Evolutionary conservation across 1,284 basidiomycete species (phyloP).

Genomic region (Sanghuangporus sanghuang): DNA sequence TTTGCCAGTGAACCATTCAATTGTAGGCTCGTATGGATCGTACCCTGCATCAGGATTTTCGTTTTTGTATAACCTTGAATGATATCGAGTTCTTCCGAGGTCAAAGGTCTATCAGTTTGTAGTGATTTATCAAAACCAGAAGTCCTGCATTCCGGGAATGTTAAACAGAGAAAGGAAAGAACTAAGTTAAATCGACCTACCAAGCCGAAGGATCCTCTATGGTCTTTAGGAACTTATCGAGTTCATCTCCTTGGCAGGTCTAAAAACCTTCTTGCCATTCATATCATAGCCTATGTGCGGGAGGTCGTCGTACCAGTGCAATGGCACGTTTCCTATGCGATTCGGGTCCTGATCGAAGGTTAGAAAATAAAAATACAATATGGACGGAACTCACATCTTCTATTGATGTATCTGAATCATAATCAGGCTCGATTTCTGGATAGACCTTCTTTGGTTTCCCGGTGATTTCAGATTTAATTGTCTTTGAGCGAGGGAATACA

Average conservation of each 20-base stretch:
- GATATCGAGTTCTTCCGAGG: constrained; percentile 91
- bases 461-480: constrained; percentile 75
- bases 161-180: constrained; percentile 1
- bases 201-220: constrained; percentile 91
- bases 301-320: constrained; percentile 99
- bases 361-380: constrained; percentile 4
- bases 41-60: constrained; percentile 91
- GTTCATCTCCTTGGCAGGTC: constrained; percentile 93
- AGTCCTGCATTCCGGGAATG: constrained; percentile 51
- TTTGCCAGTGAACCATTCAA: constrained; percentile 97
- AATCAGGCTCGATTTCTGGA: constrained; percentile 92
- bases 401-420: constrained; percentile 95
- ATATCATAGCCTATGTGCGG: constrained; percentile 99
- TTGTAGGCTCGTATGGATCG: constrained; percentile 89
- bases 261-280: constrained; percentile 90
- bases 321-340: constrained; percentile 91
- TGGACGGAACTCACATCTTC: constrained; percentile 72
- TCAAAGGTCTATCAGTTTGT: constrained; percentile 84
- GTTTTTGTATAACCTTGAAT: constrained; percentile 86
- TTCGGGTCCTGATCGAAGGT: constrained; percentile 68
- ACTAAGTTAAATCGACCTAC: constrained; percentile 38
- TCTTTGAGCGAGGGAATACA: constrained; percentile 63
- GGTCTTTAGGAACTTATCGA: constrained; percentile 95
- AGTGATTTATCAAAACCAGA: constrained; percentile 89
- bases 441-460: constrained; percentile 88